Evolutionary conservation across 176 grass and related monocot genomes (phyloP), one percentile per base, ranked within the genome.

Genomic region (Bromus sterilis): DNA sequence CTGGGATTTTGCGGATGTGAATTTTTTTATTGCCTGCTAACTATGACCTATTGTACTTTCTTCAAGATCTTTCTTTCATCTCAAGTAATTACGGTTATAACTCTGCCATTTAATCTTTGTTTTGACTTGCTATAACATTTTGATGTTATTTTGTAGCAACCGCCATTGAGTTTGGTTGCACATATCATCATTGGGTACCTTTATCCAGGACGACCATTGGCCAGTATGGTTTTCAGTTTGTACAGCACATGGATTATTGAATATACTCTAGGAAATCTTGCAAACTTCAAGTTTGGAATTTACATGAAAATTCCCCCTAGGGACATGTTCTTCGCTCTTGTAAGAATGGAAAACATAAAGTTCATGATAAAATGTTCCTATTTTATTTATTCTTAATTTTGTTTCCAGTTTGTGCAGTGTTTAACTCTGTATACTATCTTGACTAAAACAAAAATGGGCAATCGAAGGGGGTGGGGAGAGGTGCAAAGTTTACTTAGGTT

Each of bases 141-240:
- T 65, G 15, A 35, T 65, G 26, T 60, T 8, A 10, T 65, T 65
- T 65, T 35, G 15, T 65, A 65, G 62, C 31, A 65, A 21, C 62
- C 8, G 9, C 20, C 62, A 10, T 16, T 65, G 32, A 16, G 62
- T 65, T 1, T 35, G 16, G 20, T 65, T 35, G 62, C 57, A 11
- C 40, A 67, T 23, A 24, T 66, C 10, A 53, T 83, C 30, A 83
- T 83, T 65, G 71, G 71, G 21, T 76, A 83, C 34, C 10, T 83
- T 42, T 75, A 83, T 37, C 56, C 70, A 4, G 81, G 81, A 37
- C 64, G 61, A 66, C 81, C 77, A 32, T 66, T 80, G 40, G 77
- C 77, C 29, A 80, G 51, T 36, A 60, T 51, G 41, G 28, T 42
- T 20, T 80, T 67, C 36, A 11, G 53, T 21, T 4, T 49, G 4